phyloP scores from a whole-genome alignment of 2,329 filamentous ascomycete genomes.

The Helicocarpus griseus region DNA sequence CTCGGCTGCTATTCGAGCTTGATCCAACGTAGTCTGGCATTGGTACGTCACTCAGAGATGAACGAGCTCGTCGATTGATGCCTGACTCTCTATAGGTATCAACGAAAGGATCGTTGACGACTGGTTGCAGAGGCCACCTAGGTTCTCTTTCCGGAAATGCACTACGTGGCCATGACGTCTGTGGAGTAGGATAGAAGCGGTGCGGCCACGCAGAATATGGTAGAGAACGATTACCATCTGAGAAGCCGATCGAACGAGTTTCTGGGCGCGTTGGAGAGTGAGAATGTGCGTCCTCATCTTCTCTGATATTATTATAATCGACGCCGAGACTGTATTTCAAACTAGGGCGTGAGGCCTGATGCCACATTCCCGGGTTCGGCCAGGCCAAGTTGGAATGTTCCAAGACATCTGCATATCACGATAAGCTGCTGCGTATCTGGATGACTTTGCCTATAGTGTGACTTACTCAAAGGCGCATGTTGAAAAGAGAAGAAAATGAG shows the following conservation, averaged over 20 bases:
- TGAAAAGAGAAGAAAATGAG: conserved; percentile 74
- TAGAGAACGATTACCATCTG: conserved; percentile 15
- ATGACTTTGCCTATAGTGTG: background rate
- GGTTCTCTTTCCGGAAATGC: conserved; percentile 15
- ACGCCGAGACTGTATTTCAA: conserved; percentile 24
- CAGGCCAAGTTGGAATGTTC: conserved; percentile 67
- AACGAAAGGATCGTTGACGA: conserved; percentile 32
- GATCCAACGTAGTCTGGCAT: conserved; percentile 41
- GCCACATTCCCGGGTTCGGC: conserved; percentile 66
- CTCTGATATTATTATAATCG: conserved; percentile 27
- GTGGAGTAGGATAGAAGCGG: conserved; percentile 22
- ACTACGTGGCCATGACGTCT: conserved; percentile 17
- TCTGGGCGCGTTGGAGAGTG: conserved; percentile 49
- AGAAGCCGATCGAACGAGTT: conserved; percentile 13
- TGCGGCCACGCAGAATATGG: conserved; percentile 19
- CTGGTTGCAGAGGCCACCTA: conserved; percentile 21
- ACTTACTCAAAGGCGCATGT: conserved; percentile 65
- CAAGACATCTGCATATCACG: conserved; percentile 50
- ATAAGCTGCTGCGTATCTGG: background rate
- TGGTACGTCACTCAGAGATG: conserved; percentile 36
- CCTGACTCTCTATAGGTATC: conserved; percentile 25
- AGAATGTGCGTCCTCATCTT: conserved; percentile 47
- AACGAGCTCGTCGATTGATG: conserved; percentile 22
- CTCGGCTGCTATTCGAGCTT: conserved; percentile 30
- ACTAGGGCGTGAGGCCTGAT: conserved; percentile 33